phyloP scores from a whole-genome alignment of 2,329 filamentous ascomycete genomes.

The Onygena corvina region DNA sequence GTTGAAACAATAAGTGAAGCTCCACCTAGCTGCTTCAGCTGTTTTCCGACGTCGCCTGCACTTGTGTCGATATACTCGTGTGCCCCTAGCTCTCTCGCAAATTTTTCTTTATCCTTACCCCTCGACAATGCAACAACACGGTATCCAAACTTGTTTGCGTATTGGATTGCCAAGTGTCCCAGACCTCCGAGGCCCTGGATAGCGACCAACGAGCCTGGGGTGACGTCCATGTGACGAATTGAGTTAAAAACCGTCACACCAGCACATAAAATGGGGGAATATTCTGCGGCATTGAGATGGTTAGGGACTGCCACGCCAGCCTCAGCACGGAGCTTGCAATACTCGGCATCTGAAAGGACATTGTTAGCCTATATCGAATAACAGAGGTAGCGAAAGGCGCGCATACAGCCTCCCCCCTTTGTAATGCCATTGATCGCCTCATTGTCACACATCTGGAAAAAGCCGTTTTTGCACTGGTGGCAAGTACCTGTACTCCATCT shows the following conservation, averaged over 20 bases:
- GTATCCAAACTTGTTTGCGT: conserved; percentile 81
- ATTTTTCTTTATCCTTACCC: conserved; percentile 41
- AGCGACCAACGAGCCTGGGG: conserved; percentile 36
- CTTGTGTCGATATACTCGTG: conserved; percentile 43
- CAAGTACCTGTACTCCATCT: conserved; percentile 41
- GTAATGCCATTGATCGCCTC: conserved; percentile 52
- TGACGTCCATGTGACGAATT: conserved; percentile 39
- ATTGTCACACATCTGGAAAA: conserved; percentile 59
- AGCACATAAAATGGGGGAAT: conserved; percentile 38
- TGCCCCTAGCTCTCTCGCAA: conserved; percentile 44
- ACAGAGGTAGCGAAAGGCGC: background rate
- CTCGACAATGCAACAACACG: conserved; percentile 42
- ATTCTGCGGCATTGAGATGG: conserved; percentile 35
- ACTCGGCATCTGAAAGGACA: conserved; percentile 26
- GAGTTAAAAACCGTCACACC: conserved; percentile 43
- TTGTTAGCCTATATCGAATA: conserved; percentile 4
- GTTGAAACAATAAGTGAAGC: conserved; percentile 29
- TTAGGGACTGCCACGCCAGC: conserved; percentile 36
- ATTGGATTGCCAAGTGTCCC: conserved; percentile 69
- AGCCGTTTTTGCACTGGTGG: conserved; percentile 48
- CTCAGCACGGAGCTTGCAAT: conserved; percentile 28
- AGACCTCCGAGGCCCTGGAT: conserved; percentile 52
- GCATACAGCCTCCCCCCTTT: conserved; percentile 52
- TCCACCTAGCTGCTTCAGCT: conserved; percentile 28
- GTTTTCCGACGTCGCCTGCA: conserved; percentile 25